These are phyloP conservation scores for Cladophialophora immunda DNA, from an alignment of 2,329 filamentous ascomycete species.

Conservation along the genomic window DNA sequence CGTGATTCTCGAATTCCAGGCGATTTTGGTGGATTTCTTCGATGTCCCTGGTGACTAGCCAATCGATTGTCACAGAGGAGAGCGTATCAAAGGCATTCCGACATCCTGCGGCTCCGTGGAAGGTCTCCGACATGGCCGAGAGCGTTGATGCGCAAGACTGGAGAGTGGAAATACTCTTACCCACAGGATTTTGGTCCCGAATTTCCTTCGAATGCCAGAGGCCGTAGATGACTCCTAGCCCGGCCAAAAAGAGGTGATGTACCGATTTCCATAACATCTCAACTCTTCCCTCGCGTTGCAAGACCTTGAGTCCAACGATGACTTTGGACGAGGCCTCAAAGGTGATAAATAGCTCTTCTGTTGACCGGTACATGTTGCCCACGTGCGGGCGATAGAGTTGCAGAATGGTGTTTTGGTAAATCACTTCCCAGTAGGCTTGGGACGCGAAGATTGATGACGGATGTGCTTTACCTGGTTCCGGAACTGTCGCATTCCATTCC, in stretches of 20 bases:
- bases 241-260: slow-evolving; percentile 48
- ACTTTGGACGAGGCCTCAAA: slow-evolving; percentile 43
- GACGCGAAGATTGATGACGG: slow-evolving; percentile 44
- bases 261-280: slow-evolving; percentile 47
- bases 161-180: slow-evolving; percentile 41
- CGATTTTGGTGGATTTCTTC: slow-evolving; percentile 33
- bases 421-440: slow-evolving; percentile 45
- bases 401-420: slow-evolving; percentile 45
- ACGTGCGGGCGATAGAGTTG: slow-evolving; percentile 46
- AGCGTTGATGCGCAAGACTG: slow-evolving; percentile 46
- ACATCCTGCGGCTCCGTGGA: slow-evolving; percentile 46
- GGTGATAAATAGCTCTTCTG: slow-evolving; percentile 41
- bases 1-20: slow-evolving; percentile 33
- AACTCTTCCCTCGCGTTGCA: slow-evolving; percentile 46
- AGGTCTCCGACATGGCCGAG: slow-evolving; percentile 46
- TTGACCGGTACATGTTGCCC: slow-evolving; percentile 37
- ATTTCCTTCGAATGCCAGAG: slow-evolving; percentile 47
- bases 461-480: slow-evolving; percentile 41
- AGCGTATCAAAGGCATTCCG: slow-evolving; percentile 44
- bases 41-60: slow-evolving; percentile 25
- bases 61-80: slow-evolving; percentile 44
- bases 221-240: slow-evolving; percentile 45
- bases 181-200: slow-evolving; percentile 39
- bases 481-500: slow-evolving; percentile 46
- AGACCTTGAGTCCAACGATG: slow-evolving; percentile 44